Base-by-base conservation (phyloP, 495 filamentous ascomycete genomes). In the Penicillium diatomitis region DNA sequence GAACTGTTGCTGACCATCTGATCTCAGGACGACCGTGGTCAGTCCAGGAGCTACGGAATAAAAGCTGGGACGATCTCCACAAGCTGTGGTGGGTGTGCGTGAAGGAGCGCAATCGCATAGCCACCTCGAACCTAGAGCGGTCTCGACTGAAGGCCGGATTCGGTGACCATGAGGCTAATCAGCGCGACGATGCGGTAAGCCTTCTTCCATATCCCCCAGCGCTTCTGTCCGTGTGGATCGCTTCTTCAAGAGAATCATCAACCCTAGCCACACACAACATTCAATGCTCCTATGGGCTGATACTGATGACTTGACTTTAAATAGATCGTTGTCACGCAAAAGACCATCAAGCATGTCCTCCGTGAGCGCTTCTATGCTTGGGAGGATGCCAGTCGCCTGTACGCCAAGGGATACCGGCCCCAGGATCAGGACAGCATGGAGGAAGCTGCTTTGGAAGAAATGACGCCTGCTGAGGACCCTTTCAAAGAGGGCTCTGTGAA, bases 31-130 rank as follows among this genome's bases (percentile, higher is more conserved):
- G 92, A 41, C 65, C 77, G 30, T 99, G 94, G 94, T 78, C 74
- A 31, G 81, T 84, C n/a, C 82, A 87, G 69, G 94, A 99, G 68
- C 77, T 99, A 45, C 79, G 90, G 35, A 68, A 76, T 41, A 95
- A 95, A 70, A 85, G 81, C 48, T 99, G 89, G 89, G 88, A 96
- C 38, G 91, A 96, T 65, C 70, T 99, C 41, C 90, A 96, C 61
- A 68, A 68, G 45, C 75, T 99, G 50, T 99, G 92, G 92, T 97
- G 89, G 87, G 81, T 89, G 32, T 99, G 94, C 64, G 74, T 81
- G 51, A 94, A 88, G 72, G 94, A 99, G 68, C 78, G 86, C 55
- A 99, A 99, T 65, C 79, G 86, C 42, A 79, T 97, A 57, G 78
- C 80, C n/a, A 97, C 94, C 9, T 81, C 84, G 47, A 68, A 72